phyloP scores from a whole-genome alignment of 257 asterid species.

The Ajuga chamaepitys region DNA sequence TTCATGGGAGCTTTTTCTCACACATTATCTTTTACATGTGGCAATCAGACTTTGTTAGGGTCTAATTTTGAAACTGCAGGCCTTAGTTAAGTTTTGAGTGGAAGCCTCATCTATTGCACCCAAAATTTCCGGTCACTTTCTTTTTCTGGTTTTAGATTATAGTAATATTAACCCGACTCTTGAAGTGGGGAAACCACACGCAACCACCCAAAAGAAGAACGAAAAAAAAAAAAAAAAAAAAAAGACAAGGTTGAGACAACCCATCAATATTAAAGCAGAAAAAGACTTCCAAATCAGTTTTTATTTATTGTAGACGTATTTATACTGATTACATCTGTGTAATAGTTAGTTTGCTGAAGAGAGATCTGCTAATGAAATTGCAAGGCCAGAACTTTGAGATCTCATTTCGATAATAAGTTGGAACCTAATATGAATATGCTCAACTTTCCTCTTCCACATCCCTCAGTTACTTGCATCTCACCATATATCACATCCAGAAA shows the following conservation, averaged over 20 bases:
- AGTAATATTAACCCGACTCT: not conserved
- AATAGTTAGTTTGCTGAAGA: not conserved
- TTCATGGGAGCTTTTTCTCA: not conserved
- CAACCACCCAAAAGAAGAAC: too few species aligned
- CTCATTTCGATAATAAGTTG: not conserved
- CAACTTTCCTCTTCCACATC: not conserved
- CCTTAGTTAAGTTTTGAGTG: not conserved
- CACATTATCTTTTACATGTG: not conserved
- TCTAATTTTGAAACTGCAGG: not conserved
- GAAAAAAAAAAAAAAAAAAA: too few species aligned
- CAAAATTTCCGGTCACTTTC: not conserved
- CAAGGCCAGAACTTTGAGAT: not conserved
- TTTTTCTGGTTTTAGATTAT: not conserved
- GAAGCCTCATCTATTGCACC: not conserved
- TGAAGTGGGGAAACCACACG: not conserved
- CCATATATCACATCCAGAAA: not conserved
- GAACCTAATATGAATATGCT: not conserved
- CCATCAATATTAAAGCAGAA: not conserved
- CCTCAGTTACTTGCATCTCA: not conserved
- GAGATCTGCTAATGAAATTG: not conserved
- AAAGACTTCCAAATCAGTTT: not conserved
- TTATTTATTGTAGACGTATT: not conserved
- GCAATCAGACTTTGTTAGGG: not conserved
- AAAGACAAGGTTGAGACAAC: not conserved
- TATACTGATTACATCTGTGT: not conserved